Conservation (phyloP, 2,329 filamentous ascomycete species). For the Thielaviopsis populi region DNA sequence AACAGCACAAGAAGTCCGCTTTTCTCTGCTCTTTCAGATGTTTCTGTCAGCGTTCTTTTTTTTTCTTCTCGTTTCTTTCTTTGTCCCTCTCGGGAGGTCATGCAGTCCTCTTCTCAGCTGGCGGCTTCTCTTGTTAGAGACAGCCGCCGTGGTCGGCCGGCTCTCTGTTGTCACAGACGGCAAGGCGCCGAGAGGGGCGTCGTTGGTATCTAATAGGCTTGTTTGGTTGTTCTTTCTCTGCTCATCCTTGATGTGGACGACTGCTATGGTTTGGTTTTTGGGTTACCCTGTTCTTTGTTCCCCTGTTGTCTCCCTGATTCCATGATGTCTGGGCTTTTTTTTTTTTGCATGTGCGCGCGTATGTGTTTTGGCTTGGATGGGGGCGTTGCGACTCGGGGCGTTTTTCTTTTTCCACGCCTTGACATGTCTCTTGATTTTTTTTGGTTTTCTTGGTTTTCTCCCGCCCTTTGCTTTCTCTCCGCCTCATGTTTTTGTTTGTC, state of each 20-base stretch:
- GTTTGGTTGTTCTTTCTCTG: not conserved
- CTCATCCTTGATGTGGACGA: not conserved
- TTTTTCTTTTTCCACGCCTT: not conserved
- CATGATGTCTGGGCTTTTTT: not conserved
- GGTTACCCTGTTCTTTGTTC: not conserved
- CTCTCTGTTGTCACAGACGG: not conserved
- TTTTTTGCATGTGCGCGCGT: not conserved
- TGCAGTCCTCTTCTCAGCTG: not conserved
- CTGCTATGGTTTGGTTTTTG: not conserved
- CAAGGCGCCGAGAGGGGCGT: not conserved
- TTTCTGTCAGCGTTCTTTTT: slow-evolving; percentile 1
- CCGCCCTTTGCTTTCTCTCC: no score
- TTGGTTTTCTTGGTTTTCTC: no score
- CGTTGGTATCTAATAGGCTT: slow-evolving; percentile 1
- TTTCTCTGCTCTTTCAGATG: not conserved
- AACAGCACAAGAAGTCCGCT: slow-evolving; percentile 3
- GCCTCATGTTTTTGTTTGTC: slow-evolving; percentile 1
- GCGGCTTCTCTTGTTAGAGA: not conserved
- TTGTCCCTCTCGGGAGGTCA: not conserved
- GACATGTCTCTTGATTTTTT: not conserved
- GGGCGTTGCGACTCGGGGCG: not conserved
- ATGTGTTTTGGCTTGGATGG: not conserved
- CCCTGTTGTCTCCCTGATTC: not conserved
- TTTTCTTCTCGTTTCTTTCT: not conserved
- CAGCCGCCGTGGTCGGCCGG: not conserved